Percentiles rank a stretch among this genome's conserved stretches.
Evolutionary conservation across 306 rosid genomes (phyloP).

Genomic region (Ormosia emarginata): DNA sequence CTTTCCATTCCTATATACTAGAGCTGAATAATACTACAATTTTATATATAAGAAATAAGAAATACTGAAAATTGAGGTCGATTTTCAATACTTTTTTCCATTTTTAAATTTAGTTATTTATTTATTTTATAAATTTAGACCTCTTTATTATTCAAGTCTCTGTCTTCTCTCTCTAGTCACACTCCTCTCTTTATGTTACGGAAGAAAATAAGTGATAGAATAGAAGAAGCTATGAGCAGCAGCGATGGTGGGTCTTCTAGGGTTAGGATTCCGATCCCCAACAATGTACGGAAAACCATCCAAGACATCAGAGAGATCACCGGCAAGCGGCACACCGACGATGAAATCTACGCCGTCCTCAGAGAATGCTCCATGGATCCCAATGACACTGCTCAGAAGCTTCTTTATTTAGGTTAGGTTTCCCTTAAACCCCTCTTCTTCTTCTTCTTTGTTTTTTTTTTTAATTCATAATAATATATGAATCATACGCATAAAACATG

Average conservation of each 20-base stretch:
- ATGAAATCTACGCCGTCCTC: slow-evolving; percentile 54
- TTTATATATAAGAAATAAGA: no score
- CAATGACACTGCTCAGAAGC: slow-evolving; percentile 61
- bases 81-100: no score
- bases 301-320: slow-evolving; percentile 57
- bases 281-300: slow-evolving; percentile 36
- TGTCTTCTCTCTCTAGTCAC: background rate
- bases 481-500: background rate
- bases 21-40: no score
- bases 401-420: slow-evolving; percentile 30
- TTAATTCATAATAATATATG: background rate
- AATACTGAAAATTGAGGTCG: no score
- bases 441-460: no score
- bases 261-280: slow-evolving; percentile 53
- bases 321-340: slow-evolving; percentile 61
- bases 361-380: slow-evolving; percentile 67
- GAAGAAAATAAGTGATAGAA: background rate
- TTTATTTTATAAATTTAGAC: no score
- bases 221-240: slow-evolving; percentile 24
- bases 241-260: slow-evolving; percentile 21
- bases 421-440: background rate
- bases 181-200: background rate
- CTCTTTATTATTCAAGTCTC: no score
- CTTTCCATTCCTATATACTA: no score
- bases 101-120: no score